Conservation (phyloP, 805 yeast species). For the Candida krabiensis region DNA sequence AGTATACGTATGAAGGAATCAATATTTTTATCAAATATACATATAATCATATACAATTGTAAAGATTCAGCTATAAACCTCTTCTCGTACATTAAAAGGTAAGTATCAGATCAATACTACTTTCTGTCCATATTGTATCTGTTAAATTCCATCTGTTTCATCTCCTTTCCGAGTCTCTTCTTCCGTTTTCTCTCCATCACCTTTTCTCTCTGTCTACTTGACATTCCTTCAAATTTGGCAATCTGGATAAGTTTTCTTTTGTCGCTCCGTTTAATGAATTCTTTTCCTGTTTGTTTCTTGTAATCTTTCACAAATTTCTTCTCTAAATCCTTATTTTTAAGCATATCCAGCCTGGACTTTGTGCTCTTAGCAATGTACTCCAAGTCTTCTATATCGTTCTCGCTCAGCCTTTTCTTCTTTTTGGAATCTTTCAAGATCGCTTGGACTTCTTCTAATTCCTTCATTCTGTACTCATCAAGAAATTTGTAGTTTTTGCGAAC, state of each 20-base stretch:
- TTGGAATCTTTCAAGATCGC: slow-evolving; percentile 54
- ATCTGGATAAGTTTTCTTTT: slow-evolving; percentile 72
- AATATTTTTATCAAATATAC: too few relatives aligned
- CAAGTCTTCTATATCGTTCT: slow-evolving; percentile 50
- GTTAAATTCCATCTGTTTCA: slow-evolving; percentile 43
- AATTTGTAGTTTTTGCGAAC: slow-evolving; percentile 80
- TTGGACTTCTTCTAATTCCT: slow-evolving; percentile 66
- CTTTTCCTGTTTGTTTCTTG: slow-evolving; percentile 53
- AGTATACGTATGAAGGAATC: too few relatives aligned
- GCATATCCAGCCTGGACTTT: slow-evolving; percentile 62
- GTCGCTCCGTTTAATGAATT: slow-evolving; percentile 67
- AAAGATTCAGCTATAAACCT: too few relatives aligned
- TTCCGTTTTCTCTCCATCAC: slow-evolving; percentile 85
- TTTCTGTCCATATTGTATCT: slow-evolving; percentile 8
- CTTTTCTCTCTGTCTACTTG: slow-evolving; percentile 69
- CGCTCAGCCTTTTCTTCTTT: slow-evolving; percentile 39
- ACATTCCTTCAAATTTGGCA: slow-evolving; percentile 76
- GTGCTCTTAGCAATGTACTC: slow-evolving; percentile 61
- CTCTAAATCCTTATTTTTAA: slow-evolving; percentile 76
- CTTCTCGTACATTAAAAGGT: too few relatives aligned
- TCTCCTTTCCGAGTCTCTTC: slow-evolving; percentile 81
- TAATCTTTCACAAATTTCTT: slow-evolving; percentile 61
- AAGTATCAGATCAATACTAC: too few relatives aligned
- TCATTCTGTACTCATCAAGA: slow-evolving; percentile 78
- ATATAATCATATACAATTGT: too few relatives aligned